phyloP scores from a whole-genome alignment of 2,329 filamentous ascomycete species.

The Trichoderma cornu-damae region DNA sequence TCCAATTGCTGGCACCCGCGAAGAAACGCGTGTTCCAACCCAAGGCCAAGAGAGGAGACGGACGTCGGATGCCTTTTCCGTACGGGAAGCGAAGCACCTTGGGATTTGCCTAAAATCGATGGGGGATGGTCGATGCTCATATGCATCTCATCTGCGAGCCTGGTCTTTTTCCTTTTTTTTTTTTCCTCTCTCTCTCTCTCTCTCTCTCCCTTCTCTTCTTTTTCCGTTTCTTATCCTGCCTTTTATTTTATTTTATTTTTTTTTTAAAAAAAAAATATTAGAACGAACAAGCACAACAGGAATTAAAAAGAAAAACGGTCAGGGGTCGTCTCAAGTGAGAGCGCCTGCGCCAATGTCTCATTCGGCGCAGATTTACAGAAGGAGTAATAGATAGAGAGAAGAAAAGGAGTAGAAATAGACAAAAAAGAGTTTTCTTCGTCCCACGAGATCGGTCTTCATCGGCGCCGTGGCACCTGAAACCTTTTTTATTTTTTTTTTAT shows the following conservation, averaged over 20 bases:
- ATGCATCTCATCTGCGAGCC: slow-evolving; percentile 7
- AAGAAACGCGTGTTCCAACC: neutral
- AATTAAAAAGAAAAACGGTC: too few species aligned
- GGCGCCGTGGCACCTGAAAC: neutral
- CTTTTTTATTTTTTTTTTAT: neutral
- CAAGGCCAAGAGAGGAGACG: neutral
- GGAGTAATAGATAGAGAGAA: neutral
- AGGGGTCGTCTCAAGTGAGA: neutral
- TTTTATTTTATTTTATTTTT: too few species aligned
- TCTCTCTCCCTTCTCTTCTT: neutral
- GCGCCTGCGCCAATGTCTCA: neutral
- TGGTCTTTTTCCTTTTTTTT: neutral
- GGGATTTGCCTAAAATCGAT: neutral
- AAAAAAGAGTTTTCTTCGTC: neutral
- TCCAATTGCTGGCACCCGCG: neutral
- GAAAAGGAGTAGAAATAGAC: neutral
- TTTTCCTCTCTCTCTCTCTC: neutral
- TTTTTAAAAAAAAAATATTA: too few species aligned
- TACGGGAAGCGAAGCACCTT: neutral
- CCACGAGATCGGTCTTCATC: neutral
- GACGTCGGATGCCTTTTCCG: neutral
- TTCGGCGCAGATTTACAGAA: neutral
- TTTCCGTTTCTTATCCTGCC: too few species aligned
- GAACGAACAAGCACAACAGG: too few species aligned
- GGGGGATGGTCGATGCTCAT: slow-evolving; percentile 11